Evolutionary conservation across 495 filamentous ascomycete species (phyloP).

Genomic region (Aspergillus biplanus): DNA sequence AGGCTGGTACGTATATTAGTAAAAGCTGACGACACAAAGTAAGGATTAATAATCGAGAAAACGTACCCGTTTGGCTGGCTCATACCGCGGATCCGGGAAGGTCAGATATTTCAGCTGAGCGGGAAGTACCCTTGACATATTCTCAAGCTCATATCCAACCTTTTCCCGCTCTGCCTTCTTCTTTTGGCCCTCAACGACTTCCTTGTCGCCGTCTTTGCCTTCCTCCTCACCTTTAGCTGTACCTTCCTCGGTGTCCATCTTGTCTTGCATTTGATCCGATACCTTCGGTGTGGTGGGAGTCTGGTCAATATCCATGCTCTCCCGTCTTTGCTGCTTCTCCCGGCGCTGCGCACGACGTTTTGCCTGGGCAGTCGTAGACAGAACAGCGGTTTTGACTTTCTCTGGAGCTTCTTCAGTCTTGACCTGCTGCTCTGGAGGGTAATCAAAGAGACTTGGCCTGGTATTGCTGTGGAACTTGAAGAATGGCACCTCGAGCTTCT

Average conservation of each 20-base stretch:
- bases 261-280: conserved; percentile 64
- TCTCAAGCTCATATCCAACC: conserved; percentile 92
- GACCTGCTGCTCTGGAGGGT: conserved; percentile 92
- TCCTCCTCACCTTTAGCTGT: conserved; percentile 63
- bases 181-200: conserved; percentile 56
- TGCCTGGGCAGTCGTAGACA: conserved; percentile 96
- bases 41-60: conserved; percentile 11
- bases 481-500: conserved; percentile 89
- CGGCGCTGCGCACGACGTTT: conserved; percentile 85
- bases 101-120: conserved; percentile 93
- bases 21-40: conserved; percentile 11
- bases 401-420: conserved; percentile 92
- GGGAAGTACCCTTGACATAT: conserved; percentile 94
- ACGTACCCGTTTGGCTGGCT: conserved; percentile 92
- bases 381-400: conserved; percentile 92
- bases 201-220: conserved; percentile 67
- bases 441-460: conserved; percentile 94
- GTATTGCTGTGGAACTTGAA: conserved; percentile 97
- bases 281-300: conserved; percentile 78
- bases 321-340: conserved; percentile 69
- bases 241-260: conserved; percentile 90
- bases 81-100: conserved; percentile 83
- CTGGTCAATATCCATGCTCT: conserved; percentile 88
- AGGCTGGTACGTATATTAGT: conserved; percentile 64
- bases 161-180: conserved; percentile 97